phyloP scores from a whole-genome alignment of 768 basidiomycete genomes.

The Trametes meyenii region DNA sequence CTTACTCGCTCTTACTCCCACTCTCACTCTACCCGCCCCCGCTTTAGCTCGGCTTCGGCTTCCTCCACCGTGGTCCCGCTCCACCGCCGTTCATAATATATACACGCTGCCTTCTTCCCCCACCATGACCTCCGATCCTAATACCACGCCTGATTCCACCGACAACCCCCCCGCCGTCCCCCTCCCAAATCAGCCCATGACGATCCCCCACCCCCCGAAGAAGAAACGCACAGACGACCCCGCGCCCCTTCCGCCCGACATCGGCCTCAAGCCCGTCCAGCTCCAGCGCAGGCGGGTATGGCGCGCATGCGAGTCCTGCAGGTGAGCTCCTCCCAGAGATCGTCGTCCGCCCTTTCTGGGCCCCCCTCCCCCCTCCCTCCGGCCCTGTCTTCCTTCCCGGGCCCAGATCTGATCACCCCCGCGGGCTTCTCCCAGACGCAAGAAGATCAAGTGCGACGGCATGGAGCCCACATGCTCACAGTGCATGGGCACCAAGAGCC shows the following conservation, averaged over 20 bases:
- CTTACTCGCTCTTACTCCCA: neutral
- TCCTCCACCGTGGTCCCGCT: constrained; percentile 6
- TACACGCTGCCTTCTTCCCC: constrained; percentile 28
- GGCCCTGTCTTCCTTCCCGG: constrained; percentile 6
- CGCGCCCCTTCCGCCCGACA: constrained; percentile 46
- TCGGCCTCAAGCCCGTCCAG: constrained; percentile 70
- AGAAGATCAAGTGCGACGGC: constrained; percentile 95
- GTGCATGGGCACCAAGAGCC: constrained; percentile 70
- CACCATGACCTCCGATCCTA: constrained; percentile 23
- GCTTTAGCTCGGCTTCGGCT: constrained; percentile 3
- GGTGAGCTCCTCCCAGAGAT: constrained; percentile 46
- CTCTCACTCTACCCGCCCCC: neutral
- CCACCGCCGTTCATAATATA: constrained; percentile 20
- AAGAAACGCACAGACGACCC: constrained; percentile 78
- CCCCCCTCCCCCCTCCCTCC: neutral
- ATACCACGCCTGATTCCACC: constrained; percentile 43
- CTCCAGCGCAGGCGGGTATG: constrained; percentile 81
- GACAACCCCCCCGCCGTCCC: constrained; percentile 45
- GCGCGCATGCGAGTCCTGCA: constrained; percentile 89
- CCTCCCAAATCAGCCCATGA: constrained; percentile 26
- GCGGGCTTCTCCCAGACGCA: constrained; percentile 54
- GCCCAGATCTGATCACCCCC: constrained; percentile 21
- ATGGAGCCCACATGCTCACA: constrained; percentile 85
- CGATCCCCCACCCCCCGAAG: constrained; percentile 55
- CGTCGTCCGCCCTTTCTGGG: constrained; percentile 18